Percentiles rank a stretch among this genome's conserved stretches.
Evolutionary conservation across 139 green algal genomes (phyloP).

Genomic region (Gonium pectorale): DNA sequence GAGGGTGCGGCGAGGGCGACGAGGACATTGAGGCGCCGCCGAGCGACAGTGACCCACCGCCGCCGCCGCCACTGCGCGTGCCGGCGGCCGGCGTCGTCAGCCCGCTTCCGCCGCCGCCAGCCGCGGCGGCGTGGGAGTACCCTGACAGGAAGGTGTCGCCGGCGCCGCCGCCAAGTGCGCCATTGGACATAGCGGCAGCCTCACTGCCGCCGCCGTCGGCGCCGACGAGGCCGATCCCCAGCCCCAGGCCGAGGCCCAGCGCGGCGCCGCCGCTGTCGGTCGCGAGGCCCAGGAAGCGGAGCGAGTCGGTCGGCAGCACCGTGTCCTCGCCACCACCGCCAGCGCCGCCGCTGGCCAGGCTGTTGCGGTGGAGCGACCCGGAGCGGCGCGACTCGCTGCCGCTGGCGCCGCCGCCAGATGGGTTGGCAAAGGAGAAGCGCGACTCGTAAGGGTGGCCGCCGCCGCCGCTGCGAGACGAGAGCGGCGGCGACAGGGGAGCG

Average conservation of each 20-base stretch:
- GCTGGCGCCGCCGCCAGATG: no score
- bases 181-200: neutral
- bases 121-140: neutral
- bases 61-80: neutral
- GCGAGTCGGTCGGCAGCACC: neutral
- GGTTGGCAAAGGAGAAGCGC: slow-evolving; percentile 25
- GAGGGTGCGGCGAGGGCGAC: neutral
- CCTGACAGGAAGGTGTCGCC: slow-evolving; percentile 1
- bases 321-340: neutral
- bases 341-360: neutral
- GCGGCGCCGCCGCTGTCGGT: neutral
- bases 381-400: no score
- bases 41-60: neutral
- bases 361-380: no score
- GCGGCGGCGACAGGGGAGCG: neutral
- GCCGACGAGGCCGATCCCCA: neutral
- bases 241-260: neutral
- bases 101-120: no score
- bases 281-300: slow-evolving; percentile 15
- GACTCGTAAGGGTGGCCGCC: slow-evolving; percentile 18
- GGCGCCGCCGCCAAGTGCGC: neutral
- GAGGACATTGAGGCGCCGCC: neutral
- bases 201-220: neutral
- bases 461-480: neutral
- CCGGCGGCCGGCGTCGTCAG: neutral